A percentile compares a stretch with the other conserved stretches of the same genome.
These are phyloP conservation scores for Flaveria bidentis DNA, from an alignment of 129 eudicot species.

Conservation along the genomic window DNA sequence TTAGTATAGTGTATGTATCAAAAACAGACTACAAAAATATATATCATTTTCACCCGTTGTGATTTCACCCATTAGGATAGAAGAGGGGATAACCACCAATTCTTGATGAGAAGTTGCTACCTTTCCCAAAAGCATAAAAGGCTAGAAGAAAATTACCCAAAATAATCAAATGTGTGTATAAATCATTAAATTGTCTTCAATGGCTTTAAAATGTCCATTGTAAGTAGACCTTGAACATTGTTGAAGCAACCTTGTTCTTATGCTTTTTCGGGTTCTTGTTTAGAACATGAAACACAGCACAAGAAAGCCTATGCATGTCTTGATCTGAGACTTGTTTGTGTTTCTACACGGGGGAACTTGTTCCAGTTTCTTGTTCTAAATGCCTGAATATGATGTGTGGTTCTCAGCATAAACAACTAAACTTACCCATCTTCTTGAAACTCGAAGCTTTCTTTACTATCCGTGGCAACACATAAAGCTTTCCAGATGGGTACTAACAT, in stretches of 20 bases:
- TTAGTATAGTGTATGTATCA: too few relatives aligned
- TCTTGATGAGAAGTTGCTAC: too few relatives aligned
- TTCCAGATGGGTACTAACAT: conserved; percentile 55
- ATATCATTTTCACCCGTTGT: too few relatives aligned
- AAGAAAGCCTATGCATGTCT: conserved; percentile 9
- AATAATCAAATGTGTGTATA: background rate
- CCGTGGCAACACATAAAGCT: conserved; percentile 41
- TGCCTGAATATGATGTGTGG: background rate
- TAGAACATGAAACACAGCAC: background rate
- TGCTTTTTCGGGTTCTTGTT: background rate
- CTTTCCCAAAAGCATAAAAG: background rate
- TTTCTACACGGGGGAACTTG: background rate
- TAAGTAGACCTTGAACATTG: conserved; percentile 1
- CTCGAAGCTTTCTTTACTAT: conserved; percentile 25
- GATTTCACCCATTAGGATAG: too few relatives aligned
- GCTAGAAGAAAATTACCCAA: too few relatives aligned
- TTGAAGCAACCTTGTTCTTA: background rate
- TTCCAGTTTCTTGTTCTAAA: background rate
- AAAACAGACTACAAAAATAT: too few relatives aligned
- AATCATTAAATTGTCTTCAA: background rate
- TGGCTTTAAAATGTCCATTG: conserved; percentile 1
- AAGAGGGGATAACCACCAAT: too few relatives aligned
- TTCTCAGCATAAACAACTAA: background rate
- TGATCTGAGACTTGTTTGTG: background rate
- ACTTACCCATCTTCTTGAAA: conserved; percentile 30